Conservation (phyloP, 768 basidiomycete species). For the Macrolepiota fuliginosa region DNA sequence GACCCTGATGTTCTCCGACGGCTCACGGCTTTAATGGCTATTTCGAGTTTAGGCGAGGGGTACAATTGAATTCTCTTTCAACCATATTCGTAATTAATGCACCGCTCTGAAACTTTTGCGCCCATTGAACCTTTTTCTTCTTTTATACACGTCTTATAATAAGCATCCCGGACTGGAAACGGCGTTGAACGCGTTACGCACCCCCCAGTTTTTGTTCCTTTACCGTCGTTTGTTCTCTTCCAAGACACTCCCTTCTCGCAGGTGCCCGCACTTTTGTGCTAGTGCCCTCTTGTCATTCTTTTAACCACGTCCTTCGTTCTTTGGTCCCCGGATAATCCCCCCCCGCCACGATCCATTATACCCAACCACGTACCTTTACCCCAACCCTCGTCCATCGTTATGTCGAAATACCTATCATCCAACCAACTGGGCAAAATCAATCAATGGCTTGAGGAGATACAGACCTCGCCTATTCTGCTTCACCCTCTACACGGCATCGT, state of each 20-base stretch:
- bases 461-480: constrained; percentile 6
- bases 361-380: not conserved
- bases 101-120: not conserved
- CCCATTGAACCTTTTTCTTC: not conserved
- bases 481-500: constrained; percentile 1
- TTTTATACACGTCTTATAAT: not conserved
- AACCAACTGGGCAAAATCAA: constrained; percentile 2
- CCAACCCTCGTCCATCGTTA: not conserved
- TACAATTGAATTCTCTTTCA: not conserved
- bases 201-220: not conserved
- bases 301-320: not conserved
- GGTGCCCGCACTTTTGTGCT: not conserved
- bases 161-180: not conserved
- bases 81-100: not conserved
- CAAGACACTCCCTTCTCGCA: not conserved
- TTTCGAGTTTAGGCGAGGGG: constrained; percentile 5
- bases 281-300: not conserved
- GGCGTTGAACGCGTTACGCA: constrained; percentile 7
- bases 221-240: not conserved
- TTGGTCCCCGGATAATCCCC: not conserved
- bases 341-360: not conserved
- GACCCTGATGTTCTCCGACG: not conserved
- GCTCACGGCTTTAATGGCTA: not conserved
- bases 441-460: constrained; percentile 7
- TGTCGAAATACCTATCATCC: constrained; percentile 6